Evolutionary conservation across 148 eudicot species (phyloP), one percentile per base, ranked within the genome.

Genomic region (Camellia granthamiana): DNA sequence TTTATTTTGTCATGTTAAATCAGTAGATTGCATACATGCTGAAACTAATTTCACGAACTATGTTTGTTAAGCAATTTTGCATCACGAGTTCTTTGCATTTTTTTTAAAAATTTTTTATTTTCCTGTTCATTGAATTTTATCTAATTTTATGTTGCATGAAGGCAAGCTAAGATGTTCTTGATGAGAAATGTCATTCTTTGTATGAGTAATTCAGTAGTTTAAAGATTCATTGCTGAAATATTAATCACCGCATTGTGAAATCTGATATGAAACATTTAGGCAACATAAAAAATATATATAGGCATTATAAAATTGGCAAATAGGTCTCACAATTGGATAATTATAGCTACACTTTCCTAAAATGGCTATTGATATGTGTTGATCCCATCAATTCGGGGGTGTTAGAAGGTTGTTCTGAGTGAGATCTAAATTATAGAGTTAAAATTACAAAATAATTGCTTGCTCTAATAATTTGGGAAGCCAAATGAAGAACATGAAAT

Each of bases 401-500:
- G n/a, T n/a, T n/a, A n/a, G n/a, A n/a, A n/a, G n/a, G n/a, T n/a
- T n/a, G n/a, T 43, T 44, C 14, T 44, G 21, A 43, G 30, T 51
- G 69, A 54, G 64, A n/a, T 42, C 23, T 23, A 43, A 58, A 46
- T 5, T 71, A 44, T 59, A 8, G 15, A 18, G 1, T 6, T 43
- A 13, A 15, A 7, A 43, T 23, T 69, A 19, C 68, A 23, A 10
- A n/a, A 18, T 14, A 11, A 56, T 70, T 56, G 68, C 65, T 38
- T 60, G 7, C 52, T 42, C 52, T 61, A 3, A 41, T 63, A 65
- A 44, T 70, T 74, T 61, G 58, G 23, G 41, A 44, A 62, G 46
- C 65, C n/a, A 47, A 62, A 41, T 74, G 79, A 13, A 60, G 8
- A 18, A 54, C 61, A 23, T 21, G 44, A 81, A 71, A 84, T n/a